Conservation (phyloP, 1,284 basidiomycete genomes). For the Malassezia caprae region DNA sequence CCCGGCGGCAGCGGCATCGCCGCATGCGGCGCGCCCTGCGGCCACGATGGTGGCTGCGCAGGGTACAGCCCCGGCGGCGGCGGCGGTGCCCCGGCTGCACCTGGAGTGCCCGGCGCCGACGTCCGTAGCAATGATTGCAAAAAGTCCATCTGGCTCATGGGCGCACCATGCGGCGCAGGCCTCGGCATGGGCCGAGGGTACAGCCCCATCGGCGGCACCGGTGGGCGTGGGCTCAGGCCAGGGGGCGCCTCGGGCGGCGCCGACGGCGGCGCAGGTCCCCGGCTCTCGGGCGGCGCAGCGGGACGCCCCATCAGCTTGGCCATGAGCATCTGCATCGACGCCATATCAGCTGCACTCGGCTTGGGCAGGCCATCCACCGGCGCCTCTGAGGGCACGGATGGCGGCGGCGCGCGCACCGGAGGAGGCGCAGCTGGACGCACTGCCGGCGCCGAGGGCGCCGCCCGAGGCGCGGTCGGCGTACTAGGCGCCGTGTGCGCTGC, state of each 20-base stretch:
- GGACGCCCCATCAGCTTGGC: constrained; percentile 31
- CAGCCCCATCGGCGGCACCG: background rate
- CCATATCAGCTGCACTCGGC: constrained; percentile 35
- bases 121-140: constrained; percentile 3
- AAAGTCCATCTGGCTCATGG: background rate
- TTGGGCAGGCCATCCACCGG: background rate
- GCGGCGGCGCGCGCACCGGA: background rate
- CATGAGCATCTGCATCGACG: constrained; percentile 47
- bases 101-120: background rate
- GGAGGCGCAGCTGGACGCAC: background rate
- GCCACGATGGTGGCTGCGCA: background rate
- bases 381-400: constrained; percentile 14
- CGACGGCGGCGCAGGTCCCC: background rate
- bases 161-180: background rate
- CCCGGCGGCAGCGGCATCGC: background rate
- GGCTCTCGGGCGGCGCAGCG: background rate
- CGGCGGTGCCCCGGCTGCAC: background rate
- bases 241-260: background rate
- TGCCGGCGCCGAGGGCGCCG: background rate
- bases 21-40: background rate
- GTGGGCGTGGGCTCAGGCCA: background rate
- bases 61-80: constrained; percentile 1
- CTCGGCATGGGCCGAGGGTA: background rate
- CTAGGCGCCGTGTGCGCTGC: background rate
- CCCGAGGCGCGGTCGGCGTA: background rate